Conservation (phyloP, 164 flowering plant species). For the Piper betle region DNA sequence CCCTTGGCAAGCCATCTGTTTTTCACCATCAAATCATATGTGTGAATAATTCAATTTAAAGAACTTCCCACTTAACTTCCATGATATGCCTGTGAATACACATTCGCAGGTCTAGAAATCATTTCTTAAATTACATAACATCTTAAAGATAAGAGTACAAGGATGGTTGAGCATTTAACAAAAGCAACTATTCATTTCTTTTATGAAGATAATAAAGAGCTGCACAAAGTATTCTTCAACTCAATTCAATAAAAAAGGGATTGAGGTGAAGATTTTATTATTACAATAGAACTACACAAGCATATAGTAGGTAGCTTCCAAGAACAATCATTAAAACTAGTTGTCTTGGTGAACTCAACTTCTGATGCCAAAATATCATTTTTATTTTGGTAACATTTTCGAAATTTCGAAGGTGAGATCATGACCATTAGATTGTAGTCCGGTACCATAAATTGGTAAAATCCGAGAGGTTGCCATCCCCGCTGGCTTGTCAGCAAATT, state of each 20-base stretch:
- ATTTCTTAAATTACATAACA: too few relatives aligned
- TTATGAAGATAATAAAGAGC: too few relatives aligned
- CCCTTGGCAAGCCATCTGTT: too few relatives aligned
- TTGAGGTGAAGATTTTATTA: constrained; percentile 12
- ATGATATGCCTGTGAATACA: too few relatives aligned
- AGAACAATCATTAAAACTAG: constrained; percentile 52
- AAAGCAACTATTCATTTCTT: too few relatives aligned
- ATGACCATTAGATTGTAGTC: constrained; percentile 22
- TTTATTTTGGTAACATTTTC: neutral
- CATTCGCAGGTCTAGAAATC: too few relatives aligned
- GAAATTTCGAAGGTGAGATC: constrained; percentile 7
- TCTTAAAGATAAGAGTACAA: too few relatives aligned
- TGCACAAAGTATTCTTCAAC: too few relatives aligned
- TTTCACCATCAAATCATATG: too few relatives aligned
- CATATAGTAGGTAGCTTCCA: constrained; percentile 13
- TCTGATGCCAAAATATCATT: neutral
- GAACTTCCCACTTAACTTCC: too few relatives aligned
- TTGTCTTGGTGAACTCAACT: constrained; percentile 23
- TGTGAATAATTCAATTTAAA: too few relatives aligned
- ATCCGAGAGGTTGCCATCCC: constrained; percentile 22
- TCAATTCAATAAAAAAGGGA: constrained; percentile 11
- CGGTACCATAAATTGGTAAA: constrained; percentile 16
- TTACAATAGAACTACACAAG: constrained; percentile 2
- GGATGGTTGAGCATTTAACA: too few relatives aligned
- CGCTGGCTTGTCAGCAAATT: constrained; percentile 28